These are phyloP conservation scores for Saccharomyces eubayanus DNA, from an alignment of 805 yeast species.

Conservation along the genomic window DNA sequence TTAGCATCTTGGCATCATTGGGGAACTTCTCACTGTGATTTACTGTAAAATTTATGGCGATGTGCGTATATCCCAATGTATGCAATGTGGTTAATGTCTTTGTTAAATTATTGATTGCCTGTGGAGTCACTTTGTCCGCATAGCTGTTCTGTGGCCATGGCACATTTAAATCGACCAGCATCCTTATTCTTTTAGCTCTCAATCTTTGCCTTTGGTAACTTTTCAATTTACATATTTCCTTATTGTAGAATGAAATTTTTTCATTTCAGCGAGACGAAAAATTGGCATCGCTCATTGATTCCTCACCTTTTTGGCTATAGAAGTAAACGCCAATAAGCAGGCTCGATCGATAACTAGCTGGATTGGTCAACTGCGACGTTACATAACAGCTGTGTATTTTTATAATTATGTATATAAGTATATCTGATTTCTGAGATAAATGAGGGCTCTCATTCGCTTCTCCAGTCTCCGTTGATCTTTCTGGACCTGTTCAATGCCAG, in stretches of 20 bases:
- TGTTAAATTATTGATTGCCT: slow-evolving; percentile 39
- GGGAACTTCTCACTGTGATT: slow-evolving; percentile 48
- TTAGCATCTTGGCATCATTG: slow-evolving; percentile 34
- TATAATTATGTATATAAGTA: background rate
- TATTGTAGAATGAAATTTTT: background rate
- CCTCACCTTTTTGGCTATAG: background rate
- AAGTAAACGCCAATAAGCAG: background rate
- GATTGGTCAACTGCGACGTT: background rate
- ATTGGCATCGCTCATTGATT: background rate
- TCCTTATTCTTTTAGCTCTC: slow-evolving; percentile 7
- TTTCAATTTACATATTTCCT: background rate
- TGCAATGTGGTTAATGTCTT: slow-evolving; percentile 46
- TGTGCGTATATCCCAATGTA: slow-evolving; percentile 60
- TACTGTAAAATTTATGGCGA: slow-evolving; percentile 64
- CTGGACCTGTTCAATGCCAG: slow-evolving; percentile 22
- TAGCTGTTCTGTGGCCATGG: slow-evolving; percentile 60
- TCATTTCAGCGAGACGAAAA: background rate
- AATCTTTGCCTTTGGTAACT: background rate
- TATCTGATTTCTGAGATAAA: background rate
- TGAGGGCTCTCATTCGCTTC: slow-evolving; percentile 4
- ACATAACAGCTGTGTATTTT: background rate
- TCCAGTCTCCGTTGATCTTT: slow-evolving; percentile 6
- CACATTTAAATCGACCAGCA: slow-evolving; percentile 62
- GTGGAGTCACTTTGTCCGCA: slow-evolving; percentile 32
- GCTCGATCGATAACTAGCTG: background rate